Base-by-base conservation (phyloP, 805 yeast genomes). In the Kuraishia hungarica region DNA sequence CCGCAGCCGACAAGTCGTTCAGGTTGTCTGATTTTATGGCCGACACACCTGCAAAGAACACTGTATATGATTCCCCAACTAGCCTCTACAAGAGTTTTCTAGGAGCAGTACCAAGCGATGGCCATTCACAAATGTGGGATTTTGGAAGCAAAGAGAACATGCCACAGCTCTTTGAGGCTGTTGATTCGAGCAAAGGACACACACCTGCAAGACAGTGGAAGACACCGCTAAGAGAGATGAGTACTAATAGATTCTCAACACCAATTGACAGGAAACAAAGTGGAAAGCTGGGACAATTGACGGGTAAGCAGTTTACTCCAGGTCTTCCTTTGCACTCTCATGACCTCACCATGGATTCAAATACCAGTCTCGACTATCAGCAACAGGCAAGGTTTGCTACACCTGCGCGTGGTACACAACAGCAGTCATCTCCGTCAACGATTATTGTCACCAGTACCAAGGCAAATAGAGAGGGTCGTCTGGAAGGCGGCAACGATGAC, bases 361-460 rank as follows among this genome's bases (percentile, higher is more conserved):
- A 47, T n/a, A 13, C 21, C 13, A 35, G 11, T 35, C 43, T 35
- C n/a, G 43, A 35, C 43, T 35, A 35, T 35, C 43, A 35, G 11
- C 43, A 50, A 20, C 26, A 28, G 43, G 53, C 23, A 21, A 35
- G n/a, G 43, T 39, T 39, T 23, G 48, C 54, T 17, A 48, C 54
- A 22, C 54, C 54, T 3, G 51, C 54, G 5, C 39, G 26, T 20
- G 46, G 54, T 24, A 58, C 58, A 21, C 60, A 22, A 15, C 54
- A 60, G 3, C 65, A 63, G 51, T 69, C 73, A 7, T 67, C 72
- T n/a, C 70, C 73, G 6, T 67, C 72, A 0, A 69, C 72, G 0
- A 68, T 69, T 22, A 59, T 69, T 2, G 57, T 65, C 24, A 60
- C 67, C 15, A 66, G 71, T 5, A 54, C 68, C 7, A 61, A 61